Percentiles rank a stretch among this genome's conserved stretches.
phyloP scores from a whole-genome alignment of 108 stramenopile species.

The Cyclotella atomus region DNA sequence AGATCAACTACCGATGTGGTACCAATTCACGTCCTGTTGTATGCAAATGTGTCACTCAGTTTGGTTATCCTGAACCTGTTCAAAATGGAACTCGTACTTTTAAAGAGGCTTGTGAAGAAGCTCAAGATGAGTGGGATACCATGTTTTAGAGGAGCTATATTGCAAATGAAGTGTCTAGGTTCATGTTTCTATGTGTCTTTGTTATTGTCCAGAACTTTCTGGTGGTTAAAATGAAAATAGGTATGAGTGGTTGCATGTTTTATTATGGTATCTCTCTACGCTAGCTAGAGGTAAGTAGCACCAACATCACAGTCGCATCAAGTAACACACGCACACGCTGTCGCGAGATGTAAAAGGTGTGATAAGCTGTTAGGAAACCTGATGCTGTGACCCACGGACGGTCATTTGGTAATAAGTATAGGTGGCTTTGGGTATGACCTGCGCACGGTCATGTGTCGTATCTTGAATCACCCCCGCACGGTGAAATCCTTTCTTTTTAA shows the following conservation, averaged over 20 bases:
- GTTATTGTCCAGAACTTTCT: background rate
- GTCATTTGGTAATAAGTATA: too few relatives aligned
- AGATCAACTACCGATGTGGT: slow-evolving; percentile 52
- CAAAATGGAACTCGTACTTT: slow-evolving; percentile 42
- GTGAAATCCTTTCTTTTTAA: too few relatives aligned
- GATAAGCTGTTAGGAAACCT: too few relatives aligned
- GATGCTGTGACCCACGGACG: too few relatives aligned
- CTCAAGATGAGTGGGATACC: slow-evolving; percentile 28
- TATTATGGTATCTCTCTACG: too few relatives aligned
- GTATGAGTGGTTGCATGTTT: too few relatives aligned
- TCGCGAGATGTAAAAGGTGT: too few relatives aligned
- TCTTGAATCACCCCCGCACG: background rate
- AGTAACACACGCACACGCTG: too few relatives aligned
- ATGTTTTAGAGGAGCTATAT: slow-evolving; percentile 8
- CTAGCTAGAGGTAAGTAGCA: too few relatives aligned
- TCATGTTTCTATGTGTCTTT: background rate
- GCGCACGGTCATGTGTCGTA: background rate
- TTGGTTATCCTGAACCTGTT: slow-evolving; percentile 52
- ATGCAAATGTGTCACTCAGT: slow-evolving; percentile 37
- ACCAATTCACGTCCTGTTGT: slow-evolving; percentile 35
- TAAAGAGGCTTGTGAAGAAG: slow-evolving; percentile 37
- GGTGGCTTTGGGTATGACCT: too few relatives aligned
- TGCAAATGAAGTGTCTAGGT: background rate
- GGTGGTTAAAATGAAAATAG: too few relatives aligned
- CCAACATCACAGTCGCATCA: too few relatives aligned